phyloP scores from a whole-genome alignment of 805 yeast species.

The Pichia deserticola region DNA sequence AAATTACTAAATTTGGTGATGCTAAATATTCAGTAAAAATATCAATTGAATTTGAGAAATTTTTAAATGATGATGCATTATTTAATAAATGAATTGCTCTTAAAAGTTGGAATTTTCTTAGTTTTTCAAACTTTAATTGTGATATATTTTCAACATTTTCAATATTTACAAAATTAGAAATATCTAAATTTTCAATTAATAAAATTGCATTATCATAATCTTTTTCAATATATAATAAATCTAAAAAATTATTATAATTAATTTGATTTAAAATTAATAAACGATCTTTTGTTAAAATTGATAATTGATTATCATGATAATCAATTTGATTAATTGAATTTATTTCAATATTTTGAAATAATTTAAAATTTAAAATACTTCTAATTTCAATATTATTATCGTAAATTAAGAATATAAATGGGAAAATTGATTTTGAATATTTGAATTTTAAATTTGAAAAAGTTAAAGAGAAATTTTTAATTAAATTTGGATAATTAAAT shows the following conservation, averaged over 20 bases:
- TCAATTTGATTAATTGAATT: neutral
- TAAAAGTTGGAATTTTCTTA: conserved; percentile 38
- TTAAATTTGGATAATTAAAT: conserved; percentile 10
- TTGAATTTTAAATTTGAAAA: conserved; percentile 15
- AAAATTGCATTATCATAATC: conserved; percentile 38
- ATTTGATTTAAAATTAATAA: conserved; percentile 20
- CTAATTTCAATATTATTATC: conserved; percentile 30
- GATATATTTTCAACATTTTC: conserved; percentile 2
- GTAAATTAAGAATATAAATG: conserved; percentile 30
- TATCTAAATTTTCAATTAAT: conserved; percentile 30
- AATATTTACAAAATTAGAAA: conserved; percentile 15
- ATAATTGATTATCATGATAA: conserved; percentile 12
- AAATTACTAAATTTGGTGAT: conserved; percentile 47
- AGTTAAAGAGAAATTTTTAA: conserved; percentile 12
- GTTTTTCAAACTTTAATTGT: conserved; percentile 27
- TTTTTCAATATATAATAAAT: conserved; percentile 22
- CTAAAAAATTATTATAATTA: conserved; percentile 25
- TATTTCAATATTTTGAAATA: conserved; percentile 26
- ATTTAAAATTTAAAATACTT: conserved; percentile 29
- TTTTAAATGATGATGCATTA: conserved; percentile 4
- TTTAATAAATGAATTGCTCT: conserved; percentile 28
- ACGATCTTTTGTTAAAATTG: conserved; percentile 23
- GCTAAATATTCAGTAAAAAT: conserved; percentile 50
- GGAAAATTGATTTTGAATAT: conserved; percentile 30
- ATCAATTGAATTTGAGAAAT: conserved; percentile 33